A percentile compares a stretch with the other conserved stretches of the same genome.
These are phyloP conservation scores for Termitomyces sp. DNA, from an alignment of 768 basidiomycete species.

Conservation along the genomic window DNA sequence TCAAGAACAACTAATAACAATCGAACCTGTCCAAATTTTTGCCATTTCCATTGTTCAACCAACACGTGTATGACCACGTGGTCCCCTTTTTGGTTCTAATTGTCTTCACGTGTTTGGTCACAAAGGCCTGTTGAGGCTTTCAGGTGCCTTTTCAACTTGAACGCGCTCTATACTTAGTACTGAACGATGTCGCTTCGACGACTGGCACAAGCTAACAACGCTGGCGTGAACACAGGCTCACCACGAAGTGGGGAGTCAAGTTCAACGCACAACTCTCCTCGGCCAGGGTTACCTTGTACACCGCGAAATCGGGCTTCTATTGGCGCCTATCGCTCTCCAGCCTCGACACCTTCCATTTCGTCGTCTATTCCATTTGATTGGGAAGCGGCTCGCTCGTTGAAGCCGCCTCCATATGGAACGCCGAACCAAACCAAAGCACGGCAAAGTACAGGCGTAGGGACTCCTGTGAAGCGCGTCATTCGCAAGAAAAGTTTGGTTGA, in stretches of 20 bases:
- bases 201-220: constrained; percentile 52
- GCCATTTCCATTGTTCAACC: constrained; percentile 47
- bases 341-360: constrained; percentile 69
- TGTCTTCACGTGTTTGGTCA: constrained; percentile 24
- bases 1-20: constrained; percentile 21
- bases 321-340: constrained; percentile 57
- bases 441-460: constrained; percentile 37
- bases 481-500: constrained; percentile 66
- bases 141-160: not conserved
- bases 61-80: constrained; percentile 41
- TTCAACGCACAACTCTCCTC: constrained; percentile 18
- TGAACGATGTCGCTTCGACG: constrained; percentile 59
- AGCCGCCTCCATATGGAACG: constrained; percentile 71
- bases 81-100: constrained; percentile 12
- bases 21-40: constrained; percentile 25
- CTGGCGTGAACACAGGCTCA: constrained; percentile 32
- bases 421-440: constrained; percentile 50
- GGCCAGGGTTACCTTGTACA: constrained; percentile 39
- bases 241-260: constrained; percentile 30
- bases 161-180: not conserved
- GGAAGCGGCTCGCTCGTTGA: constrained; percentile 74
- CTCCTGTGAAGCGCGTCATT: constrained; percentile 51
- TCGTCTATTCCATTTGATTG: constrained; percentile 82
- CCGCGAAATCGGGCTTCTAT: constrained; percentile 51
- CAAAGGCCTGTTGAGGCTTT: not conserved